phyloP scores from a whole-genome alignment of 768 basidiomycete genomes.

The Asterophora parasitica region DNA sequence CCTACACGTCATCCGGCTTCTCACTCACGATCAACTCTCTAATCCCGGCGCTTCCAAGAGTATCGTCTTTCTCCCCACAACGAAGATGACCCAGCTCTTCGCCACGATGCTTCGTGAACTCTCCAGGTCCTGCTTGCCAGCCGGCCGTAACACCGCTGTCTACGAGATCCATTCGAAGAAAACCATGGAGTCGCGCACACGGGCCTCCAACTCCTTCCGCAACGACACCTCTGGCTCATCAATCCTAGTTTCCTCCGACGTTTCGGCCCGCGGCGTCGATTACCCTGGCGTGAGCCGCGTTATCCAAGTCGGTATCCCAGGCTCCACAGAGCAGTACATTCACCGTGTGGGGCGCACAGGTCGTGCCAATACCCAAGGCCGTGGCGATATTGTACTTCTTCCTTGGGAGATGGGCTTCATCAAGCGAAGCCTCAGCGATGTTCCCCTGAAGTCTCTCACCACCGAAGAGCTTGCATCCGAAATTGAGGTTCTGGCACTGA shows the following conservation, averaged over 20 bases:
- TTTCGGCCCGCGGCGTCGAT: slow-evolving; percentile 85
- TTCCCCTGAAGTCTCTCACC: slow-evolving; percentile 65
- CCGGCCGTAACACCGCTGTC: slow-evolving; percentile 45
- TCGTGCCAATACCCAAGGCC: slow-evolving; percentile 55
- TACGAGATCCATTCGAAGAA: slow-evolving; percentile 84
- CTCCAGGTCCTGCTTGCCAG: slow-evolving; percentile 40
- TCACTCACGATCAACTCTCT: slow-evolving; percentile 83
- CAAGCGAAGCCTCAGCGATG: slow-evolving; percentile 51
- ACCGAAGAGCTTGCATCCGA: slow-evolving; percentile 42
- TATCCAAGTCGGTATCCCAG: slow-evolving; percentile 85
- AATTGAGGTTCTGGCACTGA: slow-evolving; percentile 39
- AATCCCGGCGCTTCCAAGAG: slow-evolving; percentile 66
- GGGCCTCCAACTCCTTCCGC: slow-evolving; percentile 58
- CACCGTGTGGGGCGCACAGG: slow-evolving; percentile 87
- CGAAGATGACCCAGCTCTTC: slow-evolving; percentile 79
- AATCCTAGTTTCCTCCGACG: slow-evolving; percentile 80
- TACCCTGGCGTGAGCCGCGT: slow-evolving; percentile 87
- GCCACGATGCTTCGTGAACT: slow-evolving; percentile 56
- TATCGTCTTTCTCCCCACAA: slow-evolving; percentile 82
- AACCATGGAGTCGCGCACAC: slow-evolving; percentile 51
- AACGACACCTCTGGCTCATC: slow-evolving; percentile 45
- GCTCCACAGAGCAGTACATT: slow-evolving; percentile 65
- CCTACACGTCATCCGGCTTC: slow-evolving; percentile 70
- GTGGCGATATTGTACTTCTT: slow-evolving; percentile 76
- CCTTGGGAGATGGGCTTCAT: slow-evolving; percentile 77